Evolutionary conservation across 306 rosid species (phyloP).

Genomic region (Betula pendula): DNA sequence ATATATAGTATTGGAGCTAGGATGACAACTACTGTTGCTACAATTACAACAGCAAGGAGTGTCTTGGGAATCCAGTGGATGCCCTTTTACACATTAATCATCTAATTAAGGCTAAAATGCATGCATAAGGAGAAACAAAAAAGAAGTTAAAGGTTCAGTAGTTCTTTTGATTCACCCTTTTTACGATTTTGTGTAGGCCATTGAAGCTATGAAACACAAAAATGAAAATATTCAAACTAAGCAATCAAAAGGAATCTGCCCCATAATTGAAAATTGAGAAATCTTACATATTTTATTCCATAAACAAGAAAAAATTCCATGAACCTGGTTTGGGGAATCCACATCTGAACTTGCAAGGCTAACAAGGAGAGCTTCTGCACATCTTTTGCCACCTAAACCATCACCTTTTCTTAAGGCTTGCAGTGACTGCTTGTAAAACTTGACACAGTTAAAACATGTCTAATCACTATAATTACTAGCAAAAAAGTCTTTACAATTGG

Average conservation of each 20-base stretch:
- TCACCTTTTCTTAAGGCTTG: neutral
- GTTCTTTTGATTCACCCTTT: neutral
- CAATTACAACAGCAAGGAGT: neutral
- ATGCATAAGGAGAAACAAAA: neutral
- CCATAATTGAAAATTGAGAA: neutral
- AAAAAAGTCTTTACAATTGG: neutral
- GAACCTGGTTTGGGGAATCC: no score
- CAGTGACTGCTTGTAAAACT: neutral
- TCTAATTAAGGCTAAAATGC: neutral
- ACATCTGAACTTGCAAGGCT: conserved; percentile 3
- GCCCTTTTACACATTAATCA: neutral
- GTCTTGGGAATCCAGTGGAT: neutral
- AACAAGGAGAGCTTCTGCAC: conserved; percentile 6
- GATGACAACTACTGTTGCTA: neutral
- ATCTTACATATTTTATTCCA: no score
- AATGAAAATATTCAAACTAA: neutral
- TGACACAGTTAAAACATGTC: neutral
- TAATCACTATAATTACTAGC: neutral
- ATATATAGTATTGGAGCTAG: neutral
- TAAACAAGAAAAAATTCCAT: no score
- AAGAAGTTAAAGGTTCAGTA: neutral
- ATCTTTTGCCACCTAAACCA: neutral
- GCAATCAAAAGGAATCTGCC: neutral
- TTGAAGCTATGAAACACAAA: neutral
- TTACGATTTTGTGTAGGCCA: neutral